These are phyloP conservation scores for Lasiosphaeria hispida DNA, from an alignment of 495 filamentous ascomycete species.

Conservation along the genomic window DNA sequence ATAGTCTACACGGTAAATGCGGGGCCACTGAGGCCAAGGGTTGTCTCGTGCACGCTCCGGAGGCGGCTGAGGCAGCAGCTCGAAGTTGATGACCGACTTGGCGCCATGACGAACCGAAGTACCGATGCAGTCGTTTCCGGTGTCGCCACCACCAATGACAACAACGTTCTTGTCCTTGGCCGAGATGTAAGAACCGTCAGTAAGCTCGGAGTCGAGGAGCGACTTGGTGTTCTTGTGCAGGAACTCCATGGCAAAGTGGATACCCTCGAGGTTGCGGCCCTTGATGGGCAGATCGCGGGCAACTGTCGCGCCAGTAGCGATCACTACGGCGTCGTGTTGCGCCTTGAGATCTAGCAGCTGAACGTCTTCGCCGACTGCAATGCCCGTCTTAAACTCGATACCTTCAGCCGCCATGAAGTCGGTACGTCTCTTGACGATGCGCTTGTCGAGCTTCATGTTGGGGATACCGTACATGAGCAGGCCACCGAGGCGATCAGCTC, in stretches of 20 bases:
- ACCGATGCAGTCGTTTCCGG: constrained; percentile 98
- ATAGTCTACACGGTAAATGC: constrained; percentile 98
- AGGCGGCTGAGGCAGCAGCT: constrained; percentile 92
- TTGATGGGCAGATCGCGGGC: constrained; percentile 94
- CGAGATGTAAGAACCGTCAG: constrained; percentile 88
- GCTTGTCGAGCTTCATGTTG: constrained; percentile 99
- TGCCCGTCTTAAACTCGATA: constrained; percentile 74
- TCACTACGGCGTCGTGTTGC: constrained; percentile 80
- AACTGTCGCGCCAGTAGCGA: constrained; percentile 96
- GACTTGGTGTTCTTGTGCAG: constrained; percentile 98
- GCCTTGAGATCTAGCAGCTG: constrained; percentile 73
- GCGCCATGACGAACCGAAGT: constrained; percentile 97
- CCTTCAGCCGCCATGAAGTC: constrained; percentile 96
- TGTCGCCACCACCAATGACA: constrained; percentile 98
- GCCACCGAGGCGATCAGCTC: constrained; percentile 88
- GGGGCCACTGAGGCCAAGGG: constrained; percentile 99
- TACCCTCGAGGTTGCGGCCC: constrained; percentile 84
- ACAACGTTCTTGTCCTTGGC: constrained; percentile 96
- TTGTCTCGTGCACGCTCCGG: constrained; percentile 94
- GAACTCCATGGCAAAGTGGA: constrained; percentile 99
- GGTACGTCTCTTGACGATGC: constrained; percentile 90
- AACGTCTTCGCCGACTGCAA: constrained; percentile 77
- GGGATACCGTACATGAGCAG: constrained; percentile 99
- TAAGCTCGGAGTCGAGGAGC: constrained; percentile 85
- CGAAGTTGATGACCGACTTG: constrained; percentile 96